Evolutionary conservation across 2,329 filamentous ascomycete genomes (phyloP), one percentile per base, ranked within the genome.

Genomic region (Gnomoniopsis smithogilvyi): DNA sequence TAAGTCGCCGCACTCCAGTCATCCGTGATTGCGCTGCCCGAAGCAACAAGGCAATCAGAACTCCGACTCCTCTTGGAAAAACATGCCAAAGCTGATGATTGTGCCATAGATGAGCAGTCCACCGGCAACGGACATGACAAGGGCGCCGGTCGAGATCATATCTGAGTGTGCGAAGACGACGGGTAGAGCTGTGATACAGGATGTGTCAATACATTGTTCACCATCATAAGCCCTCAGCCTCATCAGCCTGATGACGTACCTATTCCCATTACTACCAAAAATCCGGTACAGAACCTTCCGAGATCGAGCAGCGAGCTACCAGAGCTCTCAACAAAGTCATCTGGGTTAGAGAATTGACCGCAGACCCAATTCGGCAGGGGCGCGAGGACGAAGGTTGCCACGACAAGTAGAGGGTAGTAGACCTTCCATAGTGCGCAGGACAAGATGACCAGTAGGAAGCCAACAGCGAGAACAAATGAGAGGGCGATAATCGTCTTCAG

Each of bases 401-500:
- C 95, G 67, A 99, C 95, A 64, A 98, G 86, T 64, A 99, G 86
- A 58, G 95, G 92, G 69, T 95, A 91, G 85, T 96, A 99, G 76
- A 92, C 91, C 73, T 94, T 85, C 84, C 90, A 99, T 67, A 99
- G 86, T 53, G 95, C 95, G 73, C 93, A 96, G 64, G 93, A 97
- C 69, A 99, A 90, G 76, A 99, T 99, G 67, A 98, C 95, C 67
- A 99, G 92, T 69, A 99, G 91, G 80, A 99, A 99, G 69, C 95
- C 95, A 69, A 99, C 95, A 68, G 95, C 95, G 66, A 99, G 92
- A 73, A 99, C 95, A 78, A 99, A 99, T 73, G 95, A 98, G 68
- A 99, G 90, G 65, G 91, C 92, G 76, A 99, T 99, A 78, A 99
- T 99, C 67, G 95, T 99, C 80, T 97, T 98, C 71, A 99, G 88